Base-by-base conservation (phyloP, 805 yeast species). In the Phaffomyces opuntiae region DNA sequence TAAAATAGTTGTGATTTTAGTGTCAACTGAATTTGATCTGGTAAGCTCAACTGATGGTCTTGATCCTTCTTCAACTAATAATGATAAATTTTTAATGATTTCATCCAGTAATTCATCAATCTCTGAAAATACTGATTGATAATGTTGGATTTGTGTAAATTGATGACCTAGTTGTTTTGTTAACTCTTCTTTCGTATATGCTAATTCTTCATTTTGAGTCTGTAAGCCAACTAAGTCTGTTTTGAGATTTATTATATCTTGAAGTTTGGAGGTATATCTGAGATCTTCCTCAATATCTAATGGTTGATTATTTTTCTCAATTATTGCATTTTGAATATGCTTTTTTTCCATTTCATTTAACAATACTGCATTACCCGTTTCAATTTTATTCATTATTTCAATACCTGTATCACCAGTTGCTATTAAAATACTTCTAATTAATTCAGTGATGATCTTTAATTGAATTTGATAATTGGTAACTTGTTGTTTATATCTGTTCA, bases 401-500 rank as follows among this genome's bases (percentile, higher is more conserved):
- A 49, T 50, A 31, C 54, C 54, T 32, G 58, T 37, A 19, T 45
- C 59, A 11, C 54, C 53, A 14, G 59, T 45, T 7, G 45, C 39
- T 9, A 49, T 48, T 5, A 58, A 36, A 12, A 59, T 35, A 21
- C 51, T 49, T 42, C 59, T 40, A 4, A 59, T 56, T 16, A 56
- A 40, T 39, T 68, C 72, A 29, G 63, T 58, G 9, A 68, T 46
- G 0, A 69, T 55, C 24, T 60, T 52, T 5, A 63, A 58, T 43
- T 62, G 68, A 21, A 64, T 60, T 47, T 68, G 72, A 34, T 72
- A 64, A 12, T 65, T 63, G 11, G 73, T 73, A 13, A 77, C 50
- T 42, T 74, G 72, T 40, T 60, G 59, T 42, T 67, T 60, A 39
- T 75, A 49, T n/a, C 60, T 59, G 44, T 68, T 69, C 27, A 69